Evolutionary conservation across 495 filamentous ascomycete genomes (phyloP).

Genomic region (Tuber indicum): DNA sequence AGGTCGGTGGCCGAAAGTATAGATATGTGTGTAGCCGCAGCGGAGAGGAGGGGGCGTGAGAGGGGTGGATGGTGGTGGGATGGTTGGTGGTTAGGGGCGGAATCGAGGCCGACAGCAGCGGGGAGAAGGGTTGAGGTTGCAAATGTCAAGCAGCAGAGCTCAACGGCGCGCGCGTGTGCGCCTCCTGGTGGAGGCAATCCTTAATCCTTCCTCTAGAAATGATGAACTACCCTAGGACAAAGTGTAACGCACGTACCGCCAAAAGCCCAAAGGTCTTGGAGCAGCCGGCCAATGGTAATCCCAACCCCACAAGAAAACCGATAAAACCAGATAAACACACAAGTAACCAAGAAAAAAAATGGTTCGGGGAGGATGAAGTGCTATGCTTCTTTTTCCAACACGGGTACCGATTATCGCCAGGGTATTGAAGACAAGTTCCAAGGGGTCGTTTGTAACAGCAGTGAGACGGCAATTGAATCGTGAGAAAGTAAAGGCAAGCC

Average conservation of each 20-base stretch:
- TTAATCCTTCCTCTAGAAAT: conserved; percentile 23
- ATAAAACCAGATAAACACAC: not conserved
- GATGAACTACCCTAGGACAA: conserved; percentile 11
- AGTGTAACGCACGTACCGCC: conserved; percentile 29
- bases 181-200: conserved; percentile 29
- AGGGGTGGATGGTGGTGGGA: not conserved
- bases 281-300: conserved; percentile 15
- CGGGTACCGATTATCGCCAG: conserved; percentile 25
- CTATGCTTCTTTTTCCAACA: conserved; percentile 26
- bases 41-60: not conserved
- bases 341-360: conserved; percentile 27
- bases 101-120: conserved; percentile 13
- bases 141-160: conserved; percentile 29
- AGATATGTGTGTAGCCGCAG: conserved; percentile 22
- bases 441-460: conserved; percentile 35
- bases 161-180: conserved; percentile 38
- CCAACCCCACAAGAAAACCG: not conserved
- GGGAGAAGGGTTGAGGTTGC: conserved; percentile 23
- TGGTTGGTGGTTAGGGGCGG: conserved; percentile 21
- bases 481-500: conserved; percentile 32
- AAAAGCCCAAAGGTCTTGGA: conserved; percentile 25
- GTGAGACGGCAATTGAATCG: conserved; percentile 38
- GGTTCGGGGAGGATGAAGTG: conserved; percentile 24
- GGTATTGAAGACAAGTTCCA: conserved; percentile 32
- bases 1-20: conserved; percentile 32